A percentile compares a stretch with the other conserved stretches of the same genome.
phyloP scores from a whole-genome alignment of 257 asterid species.

The Penstemon newberryi region DNA sequence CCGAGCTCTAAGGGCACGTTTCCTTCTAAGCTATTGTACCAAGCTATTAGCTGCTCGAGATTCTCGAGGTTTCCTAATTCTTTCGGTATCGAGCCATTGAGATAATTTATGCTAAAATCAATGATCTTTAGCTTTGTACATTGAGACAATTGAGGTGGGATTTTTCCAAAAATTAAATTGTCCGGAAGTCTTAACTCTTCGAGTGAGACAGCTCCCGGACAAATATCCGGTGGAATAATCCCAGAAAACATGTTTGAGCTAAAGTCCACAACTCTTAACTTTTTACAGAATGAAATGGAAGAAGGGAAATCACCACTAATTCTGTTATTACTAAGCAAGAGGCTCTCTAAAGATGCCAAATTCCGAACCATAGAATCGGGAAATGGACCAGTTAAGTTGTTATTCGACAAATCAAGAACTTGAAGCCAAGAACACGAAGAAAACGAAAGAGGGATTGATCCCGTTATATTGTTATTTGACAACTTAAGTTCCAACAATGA shows the following conservation, averaged over 20 bases:
- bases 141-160: slow-evolving; percentile 63
- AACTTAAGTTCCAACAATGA: slow-evolving; percentile 75
- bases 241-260: slow-evolving; percentile 79
- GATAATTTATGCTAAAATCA: slow-evolving; percentile 85
- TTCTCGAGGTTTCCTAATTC: slow-evolving; percentile 75
- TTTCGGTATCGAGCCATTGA: slow-evolving; percentile 77
- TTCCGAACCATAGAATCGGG: slow-evolving; percentile 61
- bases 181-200: slow-evolving; percentile 87
- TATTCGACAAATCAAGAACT: slow-evolving; percentile 63
- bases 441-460: slow-evolving; percentile 67
- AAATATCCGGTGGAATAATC: slow-evolving; percentile 66
- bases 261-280: slow-evolving; percentile 56
- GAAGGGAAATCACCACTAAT: slow-evolving; percentile 70
- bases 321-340: slow-evolving; percentile 58
- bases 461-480: slow-evolving; percentile 74
- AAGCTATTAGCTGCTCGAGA: slow-evolving; percentile 84
- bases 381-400: slow-evolving; percentile 74
- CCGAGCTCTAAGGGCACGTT: slow-evolving; percentile 75
- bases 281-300: slow-evolving; percentile 75
- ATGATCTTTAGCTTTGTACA: slow-evolving; percentile 67
- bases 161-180: slow-evolving; percentile 59
- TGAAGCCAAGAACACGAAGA: slow-evolving; percentile 67
- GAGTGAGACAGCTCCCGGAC: slow-evolving; percentile 64
- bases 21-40: slow-evolving; percentile 88
- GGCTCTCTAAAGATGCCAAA: slow-evolving; percentile 59